Base-by-base conservation (phyloP, 305 asterid genomes). In the Fraxinus greggii region DNA sequence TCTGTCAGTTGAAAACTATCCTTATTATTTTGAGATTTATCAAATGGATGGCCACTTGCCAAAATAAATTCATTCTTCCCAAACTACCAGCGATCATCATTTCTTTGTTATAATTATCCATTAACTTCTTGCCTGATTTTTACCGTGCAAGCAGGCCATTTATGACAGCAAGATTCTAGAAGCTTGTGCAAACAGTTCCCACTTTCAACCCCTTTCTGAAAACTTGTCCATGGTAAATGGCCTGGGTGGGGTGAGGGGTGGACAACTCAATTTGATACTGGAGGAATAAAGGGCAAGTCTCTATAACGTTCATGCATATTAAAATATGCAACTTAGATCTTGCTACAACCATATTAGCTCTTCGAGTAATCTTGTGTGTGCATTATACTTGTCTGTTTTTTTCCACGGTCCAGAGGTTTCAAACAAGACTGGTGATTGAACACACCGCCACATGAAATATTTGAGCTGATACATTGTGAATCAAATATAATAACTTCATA, bases 401-500 rank as follows among this genome's bases (percentile, higher is more conserved):
- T 21, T 59, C 13, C 29, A 59, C 23, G 1, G 23, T 59, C 29
- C 3, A 6, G 13, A 59, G 29, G 69, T 59, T 56, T 56, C 13
- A 7, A 19, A 21, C 4, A 21, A 59, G 23, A 21, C 69, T 7
- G 1, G 69, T 0, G 28, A 19, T 19, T 5, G 67, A 56, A 24
- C 67, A 56, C 12, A 2, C 29, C 4, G 5, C 69, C 21, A 59
- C 29, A 21, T 21, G 28, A 21, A 59, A 59, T 59, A 59, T 59
- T 59, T 59, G 69, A 21, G 69, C 69, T 59, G 28, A 56, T 19
- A 19, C 28, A 59, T 15, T 38, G 79, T n/a, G 8, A 24, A 75
- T 42, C 2, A 29, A 17, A 80, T 21, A 77, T 77, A 77, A 32
- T 45, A 77, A 51, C 69, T 19, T 78, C 72, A 70, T 19, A 84